Conservation (phyloP, 2,329 filamentous ascomycete species). For the Penicillium oxalicum region DNA sequence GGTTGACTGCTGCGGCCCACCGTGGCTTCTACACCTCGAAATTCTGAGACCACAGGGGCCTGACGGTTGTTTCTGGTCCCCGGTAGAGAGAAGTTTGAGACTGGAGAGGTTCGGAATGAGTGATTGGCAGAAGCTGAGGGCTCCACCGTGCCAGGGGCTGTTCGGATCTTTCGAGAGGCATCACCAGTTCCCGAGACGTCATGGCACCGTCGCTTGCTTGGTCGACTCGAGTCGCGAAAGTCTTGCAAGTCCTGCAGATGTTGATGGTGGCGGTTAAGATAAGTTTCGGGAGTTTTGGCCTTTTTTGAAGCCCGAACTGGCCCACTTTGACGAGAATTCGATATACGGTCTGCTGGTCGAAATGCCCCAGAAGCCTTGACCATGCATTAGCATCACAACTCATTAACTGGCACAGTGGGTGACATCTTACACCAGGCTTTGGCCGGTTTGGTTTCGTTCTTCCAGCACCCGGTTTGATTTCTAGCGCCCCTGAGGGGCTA, state of each 20-base stretch:
- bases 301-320: constrained; percentile 27
- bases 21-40: constrained; percentile 16
- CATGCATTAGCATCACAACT: constrained; percentile 2
- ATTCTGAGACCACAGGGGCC: constrained; percentile 13
- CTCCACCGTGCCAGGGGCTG: not conserved
- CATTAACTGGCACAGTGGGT: not conserved
- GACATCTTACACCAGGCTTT: constrained; percentile 16
- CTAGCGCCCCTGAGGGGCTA: constrained; percentile 18
- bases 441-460: not conserved
- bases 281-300: constrained; percentile 4
- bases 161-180: constrained; percentile 15
- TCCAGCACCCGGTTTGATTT: constrained; percentile 26
- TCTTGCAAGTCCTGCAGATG: constrained; percentile 10
- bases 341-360: constrained; percentile 23
- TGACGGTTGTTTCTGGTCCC: constrained; percentile 1
- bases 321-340: constrained; percentile 26
- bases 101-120: not conserved
- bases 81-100: not conserved
- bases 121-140: not conserved
- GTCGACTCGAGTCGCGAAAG: constrained; percentile 18
- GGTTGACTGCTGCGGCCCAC: constrained; percentile 1
- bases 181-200: constrained; percentile 10
- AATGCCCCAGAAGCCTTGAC: constrained; percentile 14
- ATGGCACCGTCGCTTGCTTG: constrained; percentile 27
- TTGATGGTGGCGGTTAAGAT: not conserved